Evolutionary conservation across 805 yeast genomes (phyloP).

Genomic region (Barnettozyma pratensis): DNA sequence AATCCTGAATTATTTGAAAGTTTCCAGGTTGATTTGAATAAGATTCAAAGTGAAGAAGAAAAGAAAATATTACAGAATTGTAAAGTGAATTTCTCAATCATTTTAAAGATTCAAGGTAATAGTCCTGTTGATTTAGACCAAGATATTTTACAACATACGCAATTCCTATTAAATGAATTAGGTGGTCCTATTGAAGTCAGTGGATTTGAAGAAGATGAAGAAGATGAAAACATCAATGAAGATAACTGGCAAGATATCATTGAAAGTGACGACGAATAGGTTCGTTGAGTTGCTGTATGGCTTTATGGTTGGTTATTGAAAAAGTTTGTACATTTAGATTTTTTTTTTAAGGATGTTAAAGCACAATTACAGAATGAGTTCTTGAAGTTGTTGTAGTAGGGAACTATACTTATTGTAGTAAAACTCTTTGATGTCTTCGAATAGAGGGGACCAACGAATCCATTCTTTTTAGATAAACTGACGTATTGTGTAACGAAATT

Average conservation of each 20-base stretch:
- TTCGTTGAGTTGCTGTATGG: too few relatives aligned
- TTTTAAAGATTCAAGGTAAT: conserved; percentile 4
- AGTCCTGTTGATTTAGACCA: conserved; percentile 41
- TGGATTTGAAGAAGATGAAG: conserved; percentile 39
- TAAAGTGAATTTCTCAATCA: conserved; percentile 9
- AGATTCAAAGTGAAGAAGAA: conserved; percentile 3
- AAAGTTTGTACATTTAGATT: background rate
- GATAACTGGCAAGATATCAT: conserved; percentile 52
- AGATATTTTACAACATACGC: conserved; percentile 53
- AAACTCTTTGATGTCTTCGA: conserved; percentile 23
- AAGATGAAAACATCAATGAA: conserved; percentile 28
- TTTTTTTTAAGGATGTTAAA: too few relatives aligned
- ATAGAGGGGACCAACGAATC: conserved; percentile 29
- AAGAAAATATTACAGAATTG: conserved; percentile 2
- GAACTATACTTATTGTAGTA: too few relatives aligned
- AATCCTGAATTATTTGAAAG: conserved; percentile 22
- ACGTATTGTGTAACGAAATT: conserved; percentile 23
- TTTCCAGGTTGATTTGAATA: conserved; percentile 9
- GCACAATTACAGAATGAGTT: conserved; percentile 6
- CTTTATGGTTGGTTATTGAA: background rate
- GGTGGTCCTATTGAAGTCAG: conserved; percentile 71
- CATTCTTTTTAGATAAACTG: conserved; percentile 27
- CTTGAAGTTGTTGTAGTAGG: background rate
- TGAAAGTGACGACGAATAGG: conserved; percentile 29
- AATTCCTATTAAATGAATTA: conserved; percentile 42